Evolutionary conservation across 345 rosid species (phyloP).

Genomic region (Gossypium bickii): DNA sequence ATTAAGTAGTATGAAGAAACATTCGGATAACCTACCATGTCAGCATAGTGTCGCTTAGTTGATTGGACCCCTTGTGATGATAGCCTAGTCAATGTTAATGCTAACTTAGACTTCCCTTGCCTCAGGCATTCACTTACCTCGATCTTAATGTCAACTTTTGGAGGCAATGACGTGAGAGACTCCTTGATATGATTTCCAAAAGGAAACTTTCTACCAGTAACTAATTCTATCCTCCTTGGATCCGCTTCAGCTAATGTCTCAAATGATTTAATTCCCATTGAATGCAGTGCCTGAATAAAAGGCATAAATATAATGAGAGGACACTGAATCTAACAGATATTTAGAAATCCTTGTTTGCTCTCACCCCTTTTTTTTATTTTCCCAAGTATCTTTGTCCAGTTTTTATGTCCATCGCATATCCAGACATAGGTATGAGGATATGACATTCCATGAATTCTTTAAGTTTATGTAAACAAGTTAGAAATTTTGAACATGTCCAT

Average conservation of each 20-base stretch:
- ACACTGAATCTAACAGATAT: not conserved
- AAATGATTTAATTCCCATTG: slow-evolving; percentile 86
- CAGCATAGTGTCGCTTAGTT: slow-evolving; percentile 81
- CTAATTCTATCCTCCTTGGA: slow-evolving; percentile 93
- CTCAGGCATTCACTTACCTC: slow-evolving; percentile 56
- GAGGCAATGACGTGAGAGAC: slow-evolving; percentile 76
- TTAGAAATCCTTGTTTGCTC: not conserved
- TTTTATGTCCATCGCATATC: not conserved
- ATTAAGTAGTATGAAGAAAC: slow-evolving; percentile 4
- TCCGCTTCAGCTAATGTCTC: slow-evolving; percentile 85
- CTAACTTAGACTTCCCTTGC: slow-evolving; percentile 54
- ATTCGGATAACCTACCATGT: slow-evolving; percentile 50
- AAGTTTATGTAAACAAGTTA: not conserved
- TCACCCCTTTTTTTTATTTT: not conserved
- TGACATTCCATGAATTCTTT: not conserved
- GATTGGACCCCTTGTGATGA: slow-evolving; percentile 57
- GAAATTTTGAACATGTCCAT: not conserved
- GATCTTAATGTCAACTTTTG: slow-evolving; percentile 61
- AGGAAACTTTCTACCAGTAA: slow-evolving; percentile 86
- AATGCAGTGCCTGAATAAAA: slow-evolving; percentile 66
- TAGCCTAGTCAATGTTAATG: slow-evolving; percentile 67
- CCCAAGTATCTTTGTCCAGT: not conserved
- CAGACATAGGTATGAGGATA: not conserved
- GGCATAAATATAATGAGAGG: slow-evolving; percentile 5
- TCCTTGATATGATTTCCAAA: slow-evolving; percentile 97